Percentiles rank a stretch among this genome's conserved stretches.
phyloP scores from a whole-genome alignment of 805 yeast species.

The Starmerella bombi region DNA sequence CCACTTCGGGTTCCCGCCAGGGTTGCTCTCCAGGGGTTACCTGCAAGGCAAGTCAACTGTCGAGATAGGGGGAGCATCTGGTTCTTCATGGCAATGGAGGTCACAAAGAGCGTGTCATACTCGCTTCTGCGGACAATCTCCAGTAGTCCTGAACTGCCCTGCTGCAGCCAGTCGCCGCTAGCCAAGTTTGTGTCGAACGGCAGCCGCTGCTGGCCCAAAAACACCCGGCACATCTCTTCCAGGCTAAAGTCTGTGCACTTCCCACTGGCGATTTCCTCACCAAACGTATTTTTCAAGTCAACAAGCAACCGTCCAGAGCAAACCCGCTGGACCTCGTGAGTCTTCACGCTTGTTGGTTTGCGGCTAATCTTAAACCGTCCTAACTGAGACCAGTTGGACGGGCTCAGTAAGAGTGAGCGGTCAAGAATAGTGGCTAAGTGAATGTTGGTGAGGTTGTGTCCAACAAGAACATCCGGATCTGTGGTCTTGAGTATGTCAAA shows the following conservation, averaged over 20 bases:
- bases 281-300: slow-evolving; percentile 90
- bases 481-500: slow-evolving; percentile 53
- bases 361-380: slow-evolving; percentile 40
- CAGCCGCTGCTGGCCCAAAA: slow-evolving; percentile 49
- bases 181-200: slow-evolving; percentile 50
- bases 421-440: slow-evolving; percentile 70
- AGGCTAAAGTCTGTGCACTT: slow-evolving; percentile 85
- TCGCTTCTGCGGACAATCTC: slow-evolving; percentile 61
- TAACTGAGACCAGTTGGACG: slow-evolving; percentile 64
- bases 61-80: slow-evolving; percentile 83
- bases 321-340: slow-evolving; percentile 48
- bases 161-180: slow-evolving; percentile 38
- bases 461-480: slow-evolving; percentile 89
- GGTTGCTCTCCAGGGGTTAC: slow-evolving; percentile 95
- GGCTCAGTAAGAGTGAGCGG: slow-evolving; percentile 60
- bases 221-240: slow-evolving; percentile 76
- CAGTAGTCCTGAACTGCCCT: slow-evolving; percentile 50
- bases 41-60: slow-evolving; percentile 84
- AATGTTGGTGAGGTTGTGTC: slow-evolving; percentile 71
- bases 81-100: slow-evolving; percentile 64
- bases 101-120: slow-evolving; percentile 52
- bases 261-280: slow-evolving; percentile 77
- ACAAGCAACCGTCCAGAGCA: slow-evolving; percentile 78
- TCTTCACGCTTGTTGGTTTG: slow-evolving; percentile 10
- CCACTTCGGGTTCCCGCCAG: slow-evolving; percentile 92